Percentiles rank a stretch among this genome's conserved stretches.
Evolutionary conservation across 208 protist species (phyloP).

Genomic region (Acanthamoeba pearcei): DNA sequence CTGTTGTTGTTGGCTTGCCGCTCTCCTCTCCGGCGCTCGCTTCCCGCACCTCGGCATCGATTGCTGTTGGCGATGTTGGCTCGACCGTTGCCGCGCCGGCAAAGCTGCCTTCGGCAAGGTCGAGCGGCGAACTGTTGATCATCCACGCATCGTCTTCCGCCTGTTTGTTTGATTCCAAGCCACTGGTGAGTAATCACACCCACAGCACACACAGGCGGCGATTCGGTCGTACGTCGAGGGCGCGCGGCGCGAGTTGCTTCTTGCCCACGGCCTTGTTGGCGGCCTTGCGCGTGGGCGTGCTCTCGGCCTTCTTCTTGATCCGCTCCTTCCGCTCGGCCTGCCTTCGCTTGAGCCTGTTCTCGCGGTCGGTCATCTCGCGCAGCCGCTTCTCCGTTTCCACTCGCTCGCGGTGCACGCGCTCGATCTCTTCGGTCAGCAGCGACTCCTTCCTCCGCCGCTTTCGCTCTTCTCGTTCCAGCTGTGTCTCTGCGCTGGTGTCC

Average conservation of each 20-base stretch:
- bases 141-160: background rate
- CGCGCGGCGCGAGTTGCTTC: background rate
- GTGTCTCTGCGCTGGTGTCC: background rate
- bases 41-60: no score
- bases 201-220: background rate
- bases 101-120: background rate
- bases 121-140: slow-evolving; percentile 10
- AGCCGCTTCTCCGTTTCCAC: slow-evolving; percentile 39
- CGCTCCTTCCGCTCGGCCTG: slow-evolving; percentile 31
- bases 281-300: background rate
- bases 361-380: slow-evolving; percentile 22
- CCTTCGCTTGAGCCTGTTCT: slow-evolving; percentile 21
- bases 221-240: background rate
- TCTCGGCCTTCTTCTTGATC: slow-evolving; percentile 17
- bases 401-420: slow-evolving; percentile 14
- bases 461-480: background rate
- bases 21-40: background rate
- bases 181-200: background rate
- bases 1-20: no score
- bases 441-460: slow-evolving; percentile 16
- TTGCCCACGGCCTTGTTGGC: slow-evolving; percentile 12
- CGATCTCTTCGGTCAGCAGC: slow-evolving; percentile 23
- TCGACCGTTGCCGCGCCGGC: background rate
- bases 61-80: no score
- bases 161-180: background rate